Percentiles rank a stretch among this genome's conserved stretches.
Evolutionary conservation across 305 asterid species (phyloP).

Genomic region (Fraxinus floribunda): DNA sequence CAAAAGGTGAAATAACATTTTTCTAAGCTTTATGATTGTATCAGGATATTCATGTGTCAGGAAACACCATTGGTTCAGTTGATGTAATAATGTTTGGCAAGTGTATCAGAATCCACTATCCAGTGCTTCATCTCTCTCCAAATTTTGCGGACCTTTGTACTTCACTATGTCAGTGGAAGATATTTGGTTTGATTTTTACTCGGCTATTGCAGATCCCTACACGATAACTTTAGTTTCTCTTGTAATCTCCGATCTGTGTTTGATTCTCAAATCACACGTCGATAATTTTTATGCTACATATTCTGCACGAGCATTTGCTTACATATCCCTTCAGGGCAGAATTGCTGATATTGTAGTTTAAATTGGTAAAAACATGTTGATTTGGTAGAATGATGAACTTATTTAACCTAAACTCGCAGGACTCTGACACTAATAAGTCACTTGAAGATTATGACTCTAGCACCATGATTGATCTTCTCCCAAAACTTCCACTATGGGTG

Average conservation of each 20-base stretch:
- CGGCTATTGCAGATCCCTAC: neutral
- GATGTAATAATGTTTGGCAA: neutral
- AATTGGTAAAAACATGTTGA: too few species aligned
- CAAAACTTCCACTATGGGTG: conserved; percentile 81
- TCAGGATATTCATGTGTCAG: neutral
- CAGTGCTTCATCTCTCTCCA: neutral
- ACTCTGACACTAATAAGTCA: conserved; percentile 21
- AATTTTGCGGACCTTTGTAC: neutral
- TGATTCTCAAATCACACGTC: neutral
- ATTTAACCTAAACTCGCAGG: conserved; percentile 38
- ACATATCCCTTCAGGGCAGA: too few species aligned
- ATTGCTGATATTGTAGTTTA: too few species aligned
- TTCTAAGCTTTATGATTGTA: neutral
- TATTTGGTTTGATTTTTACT: neutral
- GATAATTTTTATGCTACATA: too few species aligned
- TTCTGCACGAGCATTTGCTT: too few species aligned
- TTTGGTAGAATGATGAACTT: neutral
- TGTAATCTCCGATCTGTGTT: neutral
- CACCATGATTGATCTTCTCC: conserved; percentile 45
- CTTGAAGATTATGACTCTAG: conserved; percentile 39
- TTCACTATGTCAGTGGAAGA: neutral
- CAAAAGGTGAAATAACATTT: neutral
- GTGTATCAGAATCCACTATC: neutral
- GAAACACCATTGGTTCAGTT: neutral
- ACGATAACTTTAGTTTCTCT: neutral